These are phyloP conservation scores for Solanum appendiculatum DNA, from an alignment of 257 asterid species.

Conservation along the genomic window DNA sequence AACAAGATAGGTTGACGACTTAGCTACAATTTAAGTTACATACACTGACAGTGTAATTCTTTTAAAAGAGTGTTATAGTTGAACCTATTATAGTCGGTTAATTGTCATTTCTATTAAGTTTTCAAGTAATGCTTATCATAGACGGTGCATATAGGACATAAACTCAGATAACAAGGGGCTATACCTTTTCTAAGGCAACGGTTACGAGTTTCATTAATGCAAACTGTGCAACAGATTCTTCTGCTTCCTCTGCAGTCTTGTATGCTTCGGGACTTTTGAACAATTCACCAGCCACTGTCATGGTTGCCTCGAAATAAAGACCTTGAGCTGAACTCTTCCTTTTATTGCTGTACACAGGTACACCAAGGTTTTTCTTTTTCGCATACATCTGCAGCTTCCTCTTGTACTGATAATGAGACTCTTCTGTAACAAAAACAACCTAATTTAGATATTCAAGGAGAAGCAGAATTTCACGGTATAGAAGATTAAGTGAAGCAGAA, in stretches of 20 bases:
- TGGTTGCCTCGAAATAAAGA: conserved; percentile 16
- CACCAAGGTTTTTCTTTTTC: conserved; percentile 16
- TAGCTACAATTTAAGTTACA: neutral
- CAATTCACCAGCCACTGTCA: conserved; percentile 11
- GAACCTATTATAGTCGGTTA: neutral
- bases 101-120: neutral
- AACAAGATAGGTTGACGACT: neutral
- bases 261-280: conserved; percentile 12
- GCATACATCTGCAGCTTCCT: conserved; percentile 29
- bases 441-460: neutral
- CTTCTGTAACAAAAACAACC: neutral
- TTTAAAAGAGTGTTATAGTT: neutral
- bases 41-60: neutral
- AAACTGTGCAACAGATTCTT: conserved; percentile 31
- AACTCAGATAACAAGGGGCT: neutral
- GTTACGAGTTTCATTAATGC: conserved; percentile 24
- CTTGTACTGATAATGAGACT: conserved; percentile 14
- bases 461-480: neutral
- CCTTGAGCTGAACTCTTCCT: conserved; percentile 5
- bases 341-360: conserved; percentile 5
- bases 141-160: neutral
- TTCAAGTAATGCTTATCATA: neutral
- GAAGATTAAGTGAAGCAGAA: no score
- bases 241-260: conserved; percentile 24
- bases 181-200: conserved; percentile 26